A percentile compares a stretch with the other conserved stretches of the same genome.
phyloP scores from a whole-genome alignment of 2,329 filamentous ascomycete genomes.

The Penicillium sclerotigenum region DNA sequence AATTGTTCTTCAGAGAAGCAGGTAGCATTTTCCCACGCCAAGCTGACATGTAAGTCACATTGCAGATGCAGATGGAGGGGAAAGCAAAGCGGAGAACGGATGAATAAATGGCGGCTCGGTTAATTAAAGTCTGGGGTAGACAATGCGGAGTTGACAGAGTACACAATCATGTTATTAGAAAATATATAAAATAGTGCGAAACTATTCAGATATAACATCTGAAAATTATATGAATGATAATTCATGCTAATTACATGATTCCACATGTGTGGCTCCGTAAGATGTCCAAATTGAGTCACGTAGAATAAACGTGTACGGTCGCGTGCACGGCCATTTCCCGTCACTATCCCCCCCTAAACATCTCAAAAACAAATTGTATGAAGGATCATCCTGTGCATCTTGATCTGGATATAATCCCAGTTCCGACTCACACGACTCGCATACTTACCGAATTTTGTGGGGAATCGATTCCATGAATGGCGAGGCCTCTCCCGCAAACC shows the following conservation, averaged over 20 bases:
- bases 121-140: conserved; percentile 9
- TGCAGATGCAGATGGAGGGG: conserved; percentile 5
- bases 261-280: background rate
- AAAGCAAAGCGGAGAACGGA: conserved; percentile 12
- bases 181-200: background rate
- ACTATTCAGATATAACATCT: background rate
- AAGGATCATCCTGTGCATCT: background rate
- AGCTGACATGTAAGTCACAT: background rate
- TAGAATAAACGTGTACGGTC: background rate
- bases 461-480: conserved; percentile 31
- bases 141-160: background rate
- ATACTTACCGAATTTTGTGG: background rate
- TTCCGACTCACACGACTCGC: background rate
- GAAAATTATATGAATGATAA: background rate
- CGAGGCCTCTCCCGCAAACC: conserved; percentile 31
- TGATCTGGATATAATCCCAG: background rate
- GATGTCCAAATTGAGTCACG: background rate
- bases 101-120: conserved; percentile 8
- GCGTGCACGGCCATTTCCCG: background rate
- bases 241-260: too few species aligned
- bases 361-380: background rate
- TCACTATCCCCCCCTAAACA: background rate
- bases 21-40: background rate
- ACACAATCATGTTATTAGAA: background rate
- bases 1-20: conserved; percentile 58